Evolutionary conservation across 805 yeast species (phyloP).

Genomic region (Schwanniomyces polymorphus): DNA sequence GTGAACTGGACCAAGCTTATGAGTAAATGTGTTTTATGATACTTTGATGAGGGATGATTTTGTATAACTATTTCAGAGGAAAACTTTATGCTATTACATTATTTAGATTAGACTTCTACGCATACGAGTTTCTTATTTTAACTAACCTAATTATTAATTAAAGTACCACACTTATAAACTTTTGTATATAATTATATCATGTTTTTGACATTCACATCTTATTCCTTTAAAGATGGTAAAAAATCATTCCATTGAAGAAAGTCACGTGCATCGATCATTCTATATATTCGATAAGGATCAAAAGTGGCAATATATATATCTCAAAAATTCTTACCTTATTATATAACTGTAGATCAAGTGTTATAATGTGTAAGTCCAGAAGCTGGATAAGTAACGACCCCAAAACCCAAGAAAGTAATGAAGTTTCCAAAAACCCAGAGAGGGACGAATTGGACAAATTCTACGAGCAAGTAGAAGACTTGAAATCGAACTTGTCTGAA

Average conservation of each 20-base stretch:
- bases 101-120: background rate
- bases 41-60: background rate
- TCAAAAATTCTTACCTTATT: background rate
- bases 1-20: background rate
- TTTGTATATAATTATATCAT: background rate
- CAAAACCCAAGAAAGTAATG: slow-evolving; percentile 2
- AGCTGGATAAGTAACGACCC: slow-evolving; percentile 1
- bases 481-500: slow-evolving; percentile 23
- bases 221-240: background rate
- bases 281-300: background rate
- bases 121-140: background rate
- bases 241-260: background rate
- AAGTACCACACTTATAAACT: background rate
- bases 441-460: slow-evolving; percentile 21
- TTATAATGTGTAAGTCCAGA: slow-evolving; percentile 3
- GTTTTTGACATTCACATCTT: background rate
- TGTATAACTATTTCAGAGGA: background rate
- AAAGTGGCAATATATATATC: background rate
- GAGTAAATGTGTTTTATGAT: background rate
- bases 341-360: background rate
- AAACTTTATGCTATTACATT: background rate
- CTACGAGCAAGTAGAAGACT: slow-evolving; percentile 21
- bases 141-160: background rate
- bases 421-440: slow-evolving; percentile 7
- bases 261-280: background rate